Evolutionary conservation across 73 alveolate genomes (phyloP).

Genomic region (Stentor coeruleus): DNA sequence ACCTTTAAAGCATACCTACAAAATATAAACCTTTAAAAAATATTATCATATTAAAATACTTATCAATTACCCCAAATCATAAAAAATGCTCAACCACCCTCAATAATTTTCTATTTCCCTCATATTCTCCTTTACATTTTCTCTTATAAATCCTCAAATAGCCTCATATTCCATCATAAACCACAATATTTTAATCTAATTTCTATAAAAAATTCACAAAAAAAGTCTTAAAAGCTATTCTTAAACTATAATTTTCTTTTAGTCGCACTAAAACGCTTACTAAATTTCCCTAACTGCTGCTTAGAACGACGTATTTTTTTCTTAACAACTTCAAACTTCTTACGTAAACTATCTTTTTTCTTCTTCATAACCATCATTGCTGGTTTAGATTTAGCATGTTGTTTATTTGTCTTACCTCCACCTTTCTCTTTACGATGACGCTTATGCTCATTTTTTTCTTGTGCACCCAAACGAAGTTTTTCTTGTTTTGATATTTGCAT

Average conservation of each 20-base stretch:
- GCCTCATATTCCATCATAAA: too few relatives aligned
- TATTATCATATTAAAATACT: too few relatives aligned
- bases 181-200: too few relatives aligned
- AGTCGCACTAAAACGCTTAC: slow-evolving; percentile 12
- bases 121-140: too few relatives aligned
- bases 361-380: slow-evolving; percentile 72
- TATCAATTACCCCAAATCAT: too few relatives aligned
- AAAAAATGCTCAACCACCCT: too few relatives aligned
- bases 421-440: slow-evolving; percentile 36
- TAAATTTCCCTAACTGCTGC: slow-evolving; percentile 66
- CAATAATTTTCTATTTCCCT: too few relatives aligned
- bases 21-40: too few relatives aligned
- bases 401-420: slow-evolving; percentile 63
- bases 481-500: slow-evolving; percentile 29
- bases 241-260: slow-evolving; percentile 1
- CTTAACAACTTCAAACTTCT: slow-evolving; percentile 57
- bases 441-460: slow-evolving; percentile 30
- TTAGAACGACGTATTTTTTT: slow-evolving; percentile 60
- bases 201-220: too few relatives aligned
- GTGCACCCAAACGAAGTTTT: slow-evolving; percentile 29
- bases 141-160: too few relatives aligned
- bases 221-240: too few relatives aligned
- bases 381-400: slow-evolving; percentile 72
- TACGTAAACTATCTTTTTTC: slow-evolving; percentile 53
- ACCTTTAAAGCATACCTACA: too few relatives aligned